Percentiles rank a stretch among this genome's conserved stretches.
Evolutionary conservation across 1,284 basidiomycete genomes (phyloP).

Genomic region (Apiotrichum brassicae): DNA sequence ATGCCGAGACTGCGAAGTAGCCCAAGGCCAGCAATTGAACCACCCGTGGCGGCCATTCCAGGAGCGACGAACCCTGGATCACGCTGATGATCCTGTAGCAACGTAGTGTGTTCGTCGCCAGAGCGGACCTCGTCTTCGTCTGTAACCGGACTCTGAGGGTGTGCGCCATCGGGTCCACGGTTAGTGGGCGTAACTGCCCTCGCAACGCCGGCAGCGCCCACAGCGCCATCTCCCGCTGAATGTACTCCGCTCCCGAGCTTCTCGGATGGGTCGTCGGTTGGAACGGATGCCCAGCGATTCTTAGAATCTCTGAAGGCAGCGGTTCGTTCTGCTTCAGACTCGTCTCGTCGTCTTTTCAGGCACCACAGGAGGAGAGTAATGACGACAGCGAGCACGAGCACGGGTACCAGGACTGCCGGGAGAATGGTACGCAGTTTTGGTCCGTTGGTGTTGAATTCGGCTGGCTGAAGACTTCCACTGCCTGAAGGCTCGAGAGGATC

Average conservation of each 20-base stretch:
- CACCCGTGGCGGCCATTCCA: neutral
- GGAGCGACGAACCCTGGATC: neutral
- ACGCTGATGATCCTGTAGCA: neutral
- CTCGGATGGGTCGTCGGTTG: neutral
- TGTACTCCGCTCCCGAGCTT: neutral
- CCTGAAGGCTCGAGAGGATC: neutral
- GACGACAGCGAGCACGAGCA: neutral
- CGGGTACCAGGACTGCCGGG: constrained; percentile 1
- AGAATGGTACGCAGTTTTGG: neutral
- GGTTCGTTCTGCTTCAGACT: neutral
- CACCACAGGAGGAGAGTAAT: neutral
- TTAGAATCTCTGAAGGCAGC: neutral
- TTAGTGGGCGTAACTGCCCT: neutral
- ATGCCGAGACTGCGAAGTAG: constrained; percentile 11
- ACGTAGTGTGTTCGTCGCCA: neutral
- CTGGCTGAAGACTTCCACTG: too few species aligned
- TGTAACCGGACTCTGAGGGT: neutral
- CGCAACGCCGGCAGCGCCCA: neutral
- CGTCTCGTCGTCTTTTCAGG: neutral
- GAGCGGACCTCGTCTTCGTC: neutral
- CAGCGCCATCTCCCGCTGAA: too few species aligned
- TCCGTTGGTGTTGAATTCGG: neutral
- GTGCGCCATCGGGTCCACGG: too few species aligned
- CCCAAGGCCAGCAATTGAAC: constrained; percentile 5
- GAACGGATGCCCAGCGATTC: neutral